These are phyloP conservation scores for Pichia sporocuriosa DNA, from an alignment of 805 yeast genomes.

Conservation along the genomic window DNA sequence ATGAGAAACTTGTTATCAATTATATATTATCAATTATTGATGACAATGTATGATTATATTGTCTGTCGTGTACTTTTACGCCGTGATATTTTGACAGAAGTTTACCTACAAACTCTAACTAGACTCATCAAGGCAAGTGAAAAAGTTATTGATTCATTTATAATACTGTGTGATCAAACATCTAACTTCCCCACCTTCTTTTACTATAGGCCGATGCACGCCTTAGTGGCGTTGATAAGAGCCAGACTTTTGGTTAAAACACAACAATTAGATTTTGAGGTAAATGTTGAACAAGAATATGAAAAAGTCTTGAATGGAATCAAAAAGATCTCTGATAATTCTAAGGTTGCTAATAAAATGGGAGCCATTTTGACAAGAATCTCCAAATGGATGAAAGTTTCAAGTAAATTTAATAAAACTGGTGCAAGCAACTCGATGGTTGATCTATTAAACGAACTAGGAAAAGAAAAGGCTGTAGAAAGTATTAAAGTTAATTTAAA, in stretches of 20 bases:
- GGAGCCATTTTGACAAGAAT: constrained; percentile 29
- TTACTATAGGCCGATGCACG: constrained; percentile 48
- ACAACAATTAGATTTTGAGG: constrained; percentile 30
- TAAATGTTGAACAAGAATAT: constrained; percentile 29
- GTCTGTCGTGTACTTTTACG: constrained; percentile 35
- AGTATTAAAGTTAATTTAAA: constrained; percentile 19
- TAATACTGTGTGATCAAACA: constrained; percentile 34
- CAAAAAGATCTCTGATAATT: constrained; percentile 18
- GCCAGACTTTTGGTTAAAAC: constrained; percentile 40
- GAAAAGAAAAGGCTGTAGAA: constrained; percentile 40
- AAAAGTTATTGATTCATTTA: constrained; percentile 39
- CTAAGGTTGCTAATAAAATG: constrained; percentile 32
- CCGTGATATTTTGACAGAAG: constrained; percentile 26
- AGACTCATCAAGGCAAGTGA: constrained; percentile 41
- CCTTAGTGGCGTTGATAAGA: constrained; percentile 41
- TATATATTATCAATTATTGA: constrained; percentile 43
- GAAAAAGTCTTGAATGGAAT: constrained; percentile 24
- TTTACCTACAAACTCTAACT: constrained; percentile 34
- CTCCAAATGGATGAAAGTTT: constrained; percentile 35
- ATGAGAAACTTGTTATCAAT: constrained; percentile 36
- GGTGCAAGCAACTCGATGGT: constrained; percentile 55
- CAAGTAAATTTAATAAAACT: constrained; percentile 33
- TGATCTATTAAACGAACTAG: constrained; percentile 46
- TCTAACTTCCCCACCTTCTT: constrained; percentile 43
- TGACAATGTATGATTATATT: constrained; percentile 46